A percentile compares a stretch with the other conserved stretches of the same genome.
Evolutionary conservation across 306 rosid genomes (phyloP).

Genomic region (Medicago arabica): DNA sequence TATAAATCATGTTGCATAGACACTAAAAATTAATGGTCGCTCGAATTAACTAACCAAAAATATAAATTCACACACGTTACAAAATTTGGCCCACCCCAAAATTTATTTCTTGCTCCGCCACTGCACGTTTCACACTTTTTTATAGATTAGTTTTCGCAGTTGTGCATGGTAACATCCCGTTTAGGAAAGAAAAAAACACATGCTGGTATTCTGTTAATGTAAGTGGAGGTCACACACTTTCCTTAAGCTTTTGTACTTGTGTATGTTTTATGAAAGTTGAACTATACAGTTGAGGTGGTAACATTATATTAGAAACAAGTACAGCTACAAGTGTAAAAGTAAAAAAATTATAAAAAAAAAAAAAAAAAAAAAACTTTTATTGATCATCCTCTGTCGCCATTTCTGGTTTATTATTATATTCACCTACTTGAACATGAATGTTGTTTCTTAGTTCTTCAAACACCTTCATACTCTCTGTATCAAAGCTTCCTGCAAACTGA

Average conservation of each 20-base stretch:
- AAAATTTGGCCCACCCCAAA: too few species aligned
- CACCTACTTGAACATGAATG: conserved; percentile 49
- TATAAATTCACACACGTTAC: too few species aligned
- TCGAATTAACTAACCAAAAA: too few species aligned
- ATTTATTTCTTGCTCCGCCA: too few species aligned
- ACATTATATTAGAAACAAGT: background rate
- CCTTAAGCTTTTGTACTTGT: background rate
- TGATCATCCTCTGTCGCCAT: conserved; percentile 29
- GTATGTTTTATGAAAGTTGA: conserved; percentile 37
- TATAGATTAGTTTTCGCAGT: background rate
- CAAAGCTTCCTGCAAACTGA: conserved; percentile 96
- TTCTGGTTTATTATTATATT: conserved; percentile 57
- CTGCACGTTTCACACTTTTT: background rate
- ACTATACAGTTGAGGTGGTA: conserved; percentile 45
- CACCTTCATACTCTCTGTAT: conserved; percentile 92
- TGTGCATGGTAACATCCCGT: background rate
- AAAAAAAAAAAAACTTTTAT: background rate
- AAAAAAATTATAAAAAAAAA: background rate
- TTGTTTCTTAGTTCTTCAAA: conserved; percentile 89
- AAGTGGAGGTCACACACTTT: background rate
- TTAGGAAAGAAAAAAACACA: background rate
- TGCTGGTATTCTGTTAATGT: background rate
- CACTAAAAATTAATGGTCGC: too few species aligned
- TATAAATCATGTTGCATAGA: too few species aligned
- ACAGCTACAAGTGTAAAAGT: background rate